Base-by-base conservation (phyloP, 257 asterid genomes). In the Osmanthus fragrans region DNA sequence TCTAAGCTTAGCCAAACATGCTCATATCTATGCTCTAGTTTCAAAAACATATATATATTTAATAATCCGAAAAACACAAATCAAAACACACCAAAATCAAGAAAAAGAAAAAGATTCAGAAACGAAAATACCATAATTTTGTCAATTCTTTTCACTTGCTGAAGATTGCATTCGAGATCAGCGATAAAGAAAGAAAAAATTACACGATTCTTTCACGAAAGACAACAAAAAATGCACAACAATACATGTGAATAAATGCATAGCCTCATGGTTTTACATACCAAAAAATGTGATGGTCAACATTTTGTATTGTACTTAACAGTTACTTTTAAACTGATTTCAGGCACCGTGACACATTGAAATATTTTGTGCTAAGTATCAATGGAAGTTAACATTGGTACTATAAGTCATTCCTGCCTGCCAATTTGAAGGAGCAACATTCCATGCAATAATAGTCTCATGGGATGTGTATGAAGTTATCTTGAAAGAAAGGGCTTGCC, bases 401-500 rank as follows among this genome's bases (percentile, higher is more conserved):
- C 79, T 27, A 71, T 92, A 92, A 74, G 92, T 85, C 90, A 90
- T 45, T 19, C 97, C 96, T 0, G 73, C 73, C 0, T 78, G 82
- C 94, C 96, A 92, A 69, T 81, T 83, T 4, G 94, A 80, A 23
- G 97, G 97, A 18, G 89, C 92, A 77, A 88, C 96, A 81, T 89
- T 85, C 82, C 79, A 79, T 0, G 89, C 92, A 19, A 84, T 33
- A 64, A 92, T 70, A 7, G 96, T 88, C 73, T 92, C 83, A 65
- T 77, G 88, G 3, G 86, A 70, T 51, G 96, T 86, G 87, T 88
- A 92, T 0, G 97, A 88, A 23, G 94, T 89, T 0, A 88, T 2
- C 79, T 83, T 88, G 86, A 93, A 93, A 15, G 98, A 91, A 65
- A 93, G 92, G 10, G 94, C 12, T 68, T 93, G 97, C 1, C 97